Percentiles rank a stretch among this genome's conserved stretches.
These are phyloP conservation scores for Begonia fuchsioides DNA, from an alignment of 306 rosid species.

Conservation along the genomic window DNA sequence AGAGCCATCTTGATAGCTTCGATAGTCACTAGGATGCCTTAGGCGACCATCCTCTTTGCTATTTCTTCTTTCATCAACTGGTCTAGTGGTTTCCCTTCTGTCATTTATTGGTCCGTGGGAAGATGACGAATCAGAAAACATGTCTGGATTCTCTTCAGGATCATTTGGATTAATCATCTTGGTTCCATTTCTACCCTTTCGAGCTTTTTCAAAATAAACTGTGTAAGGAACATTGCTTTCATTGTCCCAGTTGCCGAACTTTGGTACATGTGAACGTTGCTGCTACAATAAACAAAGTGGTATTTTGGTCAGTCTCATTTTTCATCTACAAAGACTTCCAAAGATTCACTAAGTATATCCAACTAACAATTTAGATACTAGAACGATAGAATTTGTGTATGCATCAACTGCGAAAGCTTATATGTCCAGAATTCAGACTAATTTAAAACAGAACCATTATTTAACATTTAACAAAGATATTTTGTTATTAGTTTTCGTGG, in stretches of 20 bases:
- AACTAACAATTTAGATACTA: too few species aligned
- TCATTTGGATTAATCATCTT: conserved; percentile 79
- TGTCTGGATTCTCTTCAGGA: conserved; percentile 57
- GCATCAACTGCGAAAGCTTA: too few species aligned
- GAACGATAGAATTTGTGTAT: too few species aligned
- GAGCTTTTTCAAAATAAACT: conserved; percentile 81
- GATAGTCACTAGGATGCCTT: conserved; percentile 39
- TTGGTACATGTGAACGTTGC: conserved; percentile 83
- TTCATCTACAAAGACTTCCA: too few species aligned
- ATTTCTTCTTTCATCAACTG: conserved; percentile 25
- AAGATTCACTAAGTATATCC: too few species aligned
- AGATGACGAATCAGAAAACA: conserved; percentile 22
- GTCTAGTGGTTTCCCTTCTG: conserved; percentile 16
- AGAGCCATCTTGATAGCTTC: conserved; percentile 42
- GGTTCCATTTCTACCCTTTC: conserved; percentile 57
- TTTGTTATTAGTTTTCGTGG: too few species aligned
- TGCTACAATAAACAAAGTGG: conserved; percentile 13
- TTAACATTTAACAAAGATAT: too few species aligned
- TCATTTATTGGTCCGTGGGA: conserved; percentile 27
- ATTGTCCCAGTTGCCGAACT: conserved; percentile 78
- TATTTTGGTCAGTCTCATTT: too few species aligned
- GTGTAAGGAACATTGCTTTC: conserved; percentile 90
- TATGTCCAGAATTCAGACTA: too few species aligned
- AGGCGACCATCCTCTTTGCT: conserved; percentile 46
- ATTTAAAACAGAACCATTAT: too few species aligned